Conservation (phyloP, 2,329 filamentous ascomycete species). For the Aureobasidium lini region DNA sequence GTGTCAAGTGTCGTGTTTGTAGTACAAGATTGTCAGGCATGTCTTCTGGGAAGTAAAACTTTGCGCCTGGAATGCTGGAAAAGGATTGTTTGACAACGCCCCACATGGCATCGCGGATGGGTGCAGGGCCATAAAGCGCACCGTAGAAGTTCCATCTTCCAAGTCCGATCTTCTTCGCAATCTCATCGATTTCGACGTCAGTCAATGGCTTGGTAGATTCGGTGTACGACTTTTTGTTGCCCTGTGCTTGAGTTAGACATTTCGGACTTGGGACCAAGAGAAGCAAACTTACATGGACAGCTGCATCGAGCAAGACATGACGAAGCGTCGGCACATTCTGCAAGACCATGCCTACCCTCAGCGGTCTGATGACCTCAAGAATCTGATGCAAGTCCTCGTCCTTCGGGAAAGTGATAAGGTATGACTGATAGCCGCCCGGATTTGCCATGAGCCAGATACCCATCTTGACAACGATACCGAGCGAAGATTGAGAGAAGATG, state of each 20-base stretch:
- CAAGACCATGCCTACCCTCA: conserved; percentile 35
- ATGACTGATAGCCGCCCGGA: conserved; percentile 41
- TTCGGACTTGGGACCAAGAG: not conserved
- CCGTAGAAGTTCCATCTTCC: conserved; percentile 48
- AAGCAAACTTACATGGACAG: conserved; percentile 21
- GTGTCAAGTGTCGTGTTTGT: conserved; percentile 23
- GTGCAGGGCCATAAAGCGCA: conserved; percentile 29
- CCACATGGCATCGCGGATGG: conserved; percentile 26
- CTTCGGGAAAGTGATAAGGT: conserved; percentile 38
- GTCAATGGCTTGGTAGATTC: conserved; percentile 28
- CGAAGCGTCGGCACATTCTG: conserved; percentile 43
- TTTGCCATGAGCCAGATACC: conserved; percentile 49
- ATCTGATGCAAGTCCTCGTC: conserved; percentile 44
- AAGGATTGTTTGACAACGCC: conserved; percentile 39
- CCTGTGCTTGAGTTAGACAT: not conserved
- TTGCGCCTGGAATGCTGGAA: conserved; percentile 33
- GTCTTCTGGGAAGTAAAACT: conserved; percentile 38
- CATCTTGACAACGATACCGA: conserved; percentile 41
- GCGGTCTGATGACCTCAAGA: conserved; percentile 43
- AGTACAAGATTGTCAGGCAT: conserved; percentile 26
- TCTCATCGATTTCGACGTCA: conserved; percentile 35
- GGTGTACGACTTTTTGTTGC: conserved; percentile 7
- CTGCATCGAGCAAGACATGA: conserved; percentile 39
- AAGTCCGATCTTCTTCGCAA: conserved; percentile 35
- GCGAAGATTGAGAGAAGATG: conserved; percentile 30